Percentiles rank a stretch among this genome's conserved stretches.
Evolutionary conservation across 768 basidiomycete species (phyloP).

Genomic region (Imleria badia): DNA sequence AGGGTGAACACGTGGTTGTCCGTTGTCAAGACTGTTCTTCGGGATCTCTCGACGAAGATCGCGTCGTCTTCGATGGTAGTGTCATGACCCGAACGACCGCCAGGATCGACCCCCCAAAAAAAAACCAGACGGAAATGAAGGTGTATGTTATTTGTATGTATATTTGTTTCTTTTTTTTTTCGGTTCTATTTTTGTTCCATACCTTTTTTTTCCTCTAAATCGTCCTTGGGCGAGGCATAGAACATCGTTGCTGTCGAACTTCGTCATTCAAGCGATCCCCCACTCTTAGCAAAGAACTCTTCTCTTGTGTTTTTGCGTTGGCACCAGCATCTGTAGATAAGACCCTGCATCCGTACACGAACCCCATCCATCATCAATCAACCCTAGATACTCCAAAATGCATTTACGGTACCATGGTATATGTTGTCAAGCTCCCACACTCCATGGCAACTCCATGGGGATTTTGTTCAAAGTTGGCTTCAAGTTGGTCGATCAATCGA

Average conservation of each 20-base stretch:
- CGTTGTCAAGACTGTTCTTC: conserved; percentile 62
- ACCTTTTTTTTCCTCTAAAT: neutral
- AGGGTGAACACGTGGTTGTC: conserved; percentile 57
- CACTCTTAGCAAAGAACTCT: neutral
- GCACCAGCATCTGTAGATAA: conserved; percentile 23
- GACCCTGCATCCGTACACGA: conserved; percentile 11
- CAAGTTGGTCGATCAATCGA: too few species aligned
- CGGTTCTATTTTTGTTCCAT: conserved; percentile 5
- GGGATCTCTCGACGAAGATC: conserved; percentile 43
- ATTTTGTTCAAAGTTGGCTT: too few species aligned
- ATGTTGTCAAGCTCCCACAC: neutral
- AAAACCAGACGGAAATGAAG: neutral
- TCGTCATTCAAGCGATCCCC: conserved; percentile 1
- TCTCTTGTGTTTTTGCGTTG: conserved; percentile 2
- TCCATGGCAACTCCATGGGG: too few species aligned
- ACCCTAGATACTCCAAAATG: conserved; percentile 11
- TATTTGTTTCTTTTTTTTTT: conserved; percentile 15
- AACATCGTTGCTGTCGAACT: neutral
- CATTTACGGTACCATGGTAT: conserved; percentile 3
- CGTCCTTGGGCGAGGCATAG: neutral
- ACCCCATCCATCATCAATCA: conserved; percentile 1
- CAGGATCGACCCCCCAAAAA: neutral
- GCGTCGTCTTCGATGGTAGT: conserved; percentile 3
- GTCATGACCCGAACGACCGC: conserved; percentile 12
- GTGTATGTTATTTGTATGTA: conserved; percentile 37